These are phyloP conservation scores for Zygosaccharomyces bisporus DNA, from an alignment of 805 yeast species.

Conservation along the genomic window DNA sequence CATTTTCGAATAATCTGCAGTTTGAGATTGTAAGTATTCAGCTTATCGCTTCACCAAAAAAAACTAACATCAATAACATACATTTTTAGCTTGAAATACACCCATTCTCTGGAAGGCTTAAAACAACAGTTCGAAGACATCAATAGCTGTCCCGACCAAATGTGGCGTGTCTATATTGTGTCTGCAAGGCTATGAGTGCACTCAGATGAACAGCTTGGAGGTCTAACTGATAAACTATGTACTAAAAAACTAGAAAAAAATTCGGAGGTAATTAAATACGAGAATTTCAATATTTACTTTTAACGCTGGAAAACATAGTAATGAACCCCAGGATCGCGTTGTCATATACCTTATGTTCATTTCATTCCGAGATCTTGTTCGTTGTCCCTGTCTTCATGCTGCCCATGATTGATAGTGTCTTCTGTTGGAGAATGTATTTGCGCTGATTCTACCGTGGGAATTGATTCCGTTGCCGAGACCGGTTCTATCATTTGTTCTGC, in stretches of 20 bases:
- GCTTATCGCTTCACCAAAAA: neutral
- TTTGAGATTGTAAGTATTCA: slow-evolving; percentile 3
- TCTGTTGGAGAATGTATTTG: neutral
- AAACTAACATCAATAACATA: slow-evolving; percentile 16
- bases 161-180: no score
- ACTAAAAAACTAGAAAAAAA: no score
- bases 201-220: no score
- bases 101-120: slow-evolving; percentile 23
- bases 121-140: neutral
- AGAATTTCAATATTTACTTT: neutral
- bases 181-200: no score
- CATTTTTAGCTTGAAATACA: slow-evolving; percentile 25
- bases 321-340: no score
- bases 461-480: slow-evolving; percentile 1
- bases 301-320: slow-evolving; percentile 3
- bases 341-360: no score
- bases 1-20: slow-evolving; percentile 25
- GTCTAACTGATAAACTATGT: no score
- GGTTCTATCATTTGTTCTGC: no score
- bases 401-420: neutral
- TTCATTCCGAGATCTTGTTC: slow-evolving; percentile 1
- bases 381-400: neutral
- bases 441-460: neutral
- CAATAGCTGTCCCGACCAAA: neutral
- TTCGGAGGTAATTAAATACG: slow-evolving; percentile 5